phyloP scores from a whole-genome alignment of 2,329 filamentous ascomycete genomes.

The Aspergillus ruber region DNA sequence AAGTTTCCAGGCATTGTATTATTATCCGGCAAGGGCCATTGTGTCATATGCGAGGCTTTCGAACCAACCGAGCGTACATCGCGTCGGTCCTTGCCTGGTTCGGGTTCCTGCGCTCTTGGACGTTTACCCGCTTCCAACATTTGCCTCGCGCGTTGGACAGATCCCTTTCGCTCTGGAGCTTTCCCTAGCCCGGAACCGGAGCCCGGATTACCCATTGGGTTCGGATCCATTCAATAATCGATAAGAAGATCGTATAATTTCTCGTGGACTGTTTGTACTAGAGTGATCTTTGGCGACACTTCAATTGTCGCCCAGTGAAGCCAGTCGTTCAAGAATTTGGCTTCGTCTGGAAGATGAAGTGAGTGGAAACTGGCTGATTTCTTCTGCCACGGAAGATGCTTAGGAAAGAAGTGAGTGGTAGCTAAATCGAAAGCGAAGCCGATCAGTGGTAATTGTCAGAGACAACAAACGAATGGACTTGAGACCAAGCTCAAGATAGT shows the following conservation, averaged over 20 bases:
- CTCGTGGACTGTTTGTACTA: not conserved
- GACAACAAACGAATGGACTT: conserved; percentile 9
- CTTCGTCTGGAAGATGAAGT: too few relatives aligned
- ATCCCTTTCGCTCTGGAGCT: conserved; percentile 21
- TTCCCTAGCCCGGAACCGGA: conserved; percentile 4
- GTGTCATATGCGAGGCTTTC: conserved; percentile 31
- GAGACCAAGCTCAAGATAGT: conserved; percentile 11
- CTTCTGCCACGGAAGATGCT: not conserved
- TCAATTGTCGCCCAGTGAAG: not conserved
- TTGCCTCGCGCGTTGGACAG: conserved; percentile 30
- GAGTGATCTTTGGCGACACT: not conserved
- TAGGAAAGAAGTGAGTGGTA: conserved; percentile 6
- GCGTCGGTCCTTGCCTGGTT: conserved; percentile 8
- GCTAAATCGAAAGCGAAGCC: not conserved
- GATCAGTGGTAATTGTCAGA: conserved; percentile 1
- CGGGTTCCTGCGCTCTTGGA: conserved; percentile 10
- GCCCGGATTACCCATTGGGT: conserved; percentile 5
- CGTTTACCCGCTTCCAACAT: conserved; percentile 27
- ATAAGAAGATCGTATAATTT: not conserved
- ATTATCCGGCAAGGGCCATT: conserved; percentile 43
- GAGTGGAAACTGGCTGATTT: conserved; percentile 7
- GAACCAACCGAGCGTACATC: conserved; percentile 10
- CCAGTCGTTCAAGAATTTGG: too few relatives aligned
- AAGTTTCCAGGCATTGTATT: conserved; percentile 17
- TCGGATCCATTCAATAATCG: conserved; percentile 16